Conservation (phyloP, 768 basidiomycete genomes). For the Phlebiopsis gigantea region DNA sequence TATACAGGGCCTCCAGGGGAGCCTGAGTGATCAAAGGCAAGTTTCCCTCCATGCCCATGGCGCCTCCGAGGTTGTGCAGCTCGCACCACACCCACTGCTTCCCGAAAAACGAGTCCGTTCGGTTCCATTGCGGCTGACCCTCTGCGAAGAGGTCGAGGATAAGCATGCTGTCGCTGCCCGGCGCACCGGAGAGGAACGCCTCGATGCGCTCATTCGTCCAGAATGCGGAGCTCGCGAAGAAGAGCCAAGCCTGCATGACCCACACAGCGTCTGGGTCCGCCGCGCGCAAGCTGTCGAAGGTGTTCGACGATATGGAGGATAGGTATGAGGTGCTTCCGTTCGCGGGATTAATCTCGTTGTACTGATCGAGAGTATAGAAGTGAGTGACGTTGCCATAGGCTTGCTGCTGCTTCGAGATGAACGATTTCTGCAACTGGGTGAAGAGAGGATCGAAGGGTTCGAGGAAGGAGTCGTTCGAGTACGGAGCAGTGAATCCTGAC, state of each 20-base stretch:
- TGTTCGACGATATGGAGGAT: constrained; percentile 27
- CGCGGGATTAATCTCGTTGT: constrained; percentile 37
- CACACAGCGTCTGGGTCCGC: constrained; percentile 36
- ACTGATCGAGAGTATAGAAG: constrained; percentile 40
- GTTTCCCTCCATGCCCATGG: constrained; percentile 29
- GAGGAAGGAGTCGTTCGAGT: constrained; percentile 35
- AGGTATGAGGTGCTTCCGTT: constrained; percentile 30
- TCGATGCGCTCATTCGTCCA: constrained; percentile 36
- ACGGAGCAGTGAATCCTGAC: constrained; percentile 27
- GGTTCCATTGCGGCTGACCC: constrained; percentile 37
- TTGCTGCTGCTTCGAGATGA: constrained; percentile 33
- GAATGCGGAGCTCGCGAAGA: constrained; percentile 30
- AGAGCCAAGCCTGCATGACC: constrained; percentile 41
- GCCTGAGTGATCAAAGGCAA: constrained; percentile 27
- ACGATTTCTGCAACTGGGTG: constrained; percentile 29
- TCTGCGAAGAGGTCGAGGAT: constrained; percentile 37
- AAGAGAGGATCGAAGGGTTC: constrained; percentile 37
- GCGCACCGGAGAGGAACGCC: constrained; percentile 34
- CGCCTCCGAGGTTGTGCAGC: constrained; percentile 35
- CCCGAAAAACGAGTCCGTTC: constrained; percentile 33
- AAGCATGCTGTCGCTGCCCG: constrained; percentile 33
- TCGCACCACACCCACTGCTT: constrained; percentile 39
- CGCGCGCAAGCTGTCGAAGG: constrained; percentile 31
- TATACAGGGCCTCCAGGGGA: constrained; percentile 27
- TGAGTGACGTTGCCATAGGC: constrained; percentile 35